Evolutionary conservation across 352 stramenopile genomes (phyloP).

Genomic region (Globisporangium rhizosaccharum): DNA sequence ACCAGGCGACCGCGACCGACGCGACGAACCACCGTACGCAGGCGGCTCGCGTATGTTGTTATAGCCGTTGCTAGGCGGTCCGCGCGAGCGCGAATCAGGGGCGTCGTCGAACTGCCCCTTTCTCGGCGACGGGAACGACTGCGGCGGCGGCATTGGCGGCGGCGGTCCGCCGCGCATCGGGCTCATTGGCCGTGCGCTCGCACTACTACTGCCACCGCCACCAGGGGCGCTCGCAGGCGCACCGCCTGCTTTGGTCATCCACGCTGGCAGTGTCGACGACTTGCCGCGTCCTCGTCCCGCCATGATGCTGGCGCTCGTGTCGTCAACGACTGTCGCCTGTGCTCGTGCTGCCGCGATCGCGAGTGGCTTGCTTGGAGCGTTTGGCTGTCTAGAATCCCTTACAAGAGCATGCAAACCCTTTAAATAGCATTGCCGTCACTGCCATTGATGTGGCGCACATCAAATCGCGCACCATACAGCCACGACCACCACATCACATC

Average conservation of each 20-base stretch:
- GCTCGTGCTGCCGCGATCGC: neutral
- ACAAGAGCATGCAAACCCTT: too few relatives aligned
- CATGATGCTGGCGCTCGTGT: conserved; percentile 28
- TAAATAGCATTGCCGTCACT: too few relatives aligned
- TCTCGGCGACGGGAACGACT: conserved; percentile 20
- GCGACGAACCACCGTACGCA: neutral
- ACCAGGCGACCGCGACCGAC: conserved; percentile 6
- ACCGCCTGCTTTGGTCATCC: conserved; percentile 72
- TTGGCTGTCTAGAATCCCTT: too few relatives aligned
- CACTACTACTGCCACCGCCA: neutral
- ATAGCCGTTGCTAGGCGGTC: conserved; percentile 4
- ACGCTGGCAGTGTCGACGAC: conserved; percentile 68
- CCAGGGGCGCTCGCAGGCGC: conserved; percentile 3
- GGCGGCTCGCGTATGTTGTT: conserved; percentile 4
- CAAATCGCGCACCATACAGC: too few relatives aligned
- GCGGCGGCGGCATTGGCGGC: conserved; percentile 14
- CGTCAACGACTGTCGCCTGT: neutral
- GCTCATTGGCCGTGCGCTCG: too few relatives aligned
- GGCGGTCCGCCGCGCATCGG: neutral
- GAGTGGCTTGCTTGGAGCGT: neutral
- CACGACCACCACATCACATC: too few relatives aligned
- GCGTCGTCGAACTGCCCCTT: conserved; percentile 71
- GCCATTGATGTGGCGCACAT: too few relatives aligned
- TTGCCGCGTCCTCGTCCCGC: conserved; percentile 73
- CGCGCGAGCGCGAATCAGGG: conserved; percentile 17